Evolutionary conservation across 2,329 filamentous ascomycete genomes (phyloP), one percentile per base, ranked within the genome.

Genomic region (Penicillium sp.): DNA sequence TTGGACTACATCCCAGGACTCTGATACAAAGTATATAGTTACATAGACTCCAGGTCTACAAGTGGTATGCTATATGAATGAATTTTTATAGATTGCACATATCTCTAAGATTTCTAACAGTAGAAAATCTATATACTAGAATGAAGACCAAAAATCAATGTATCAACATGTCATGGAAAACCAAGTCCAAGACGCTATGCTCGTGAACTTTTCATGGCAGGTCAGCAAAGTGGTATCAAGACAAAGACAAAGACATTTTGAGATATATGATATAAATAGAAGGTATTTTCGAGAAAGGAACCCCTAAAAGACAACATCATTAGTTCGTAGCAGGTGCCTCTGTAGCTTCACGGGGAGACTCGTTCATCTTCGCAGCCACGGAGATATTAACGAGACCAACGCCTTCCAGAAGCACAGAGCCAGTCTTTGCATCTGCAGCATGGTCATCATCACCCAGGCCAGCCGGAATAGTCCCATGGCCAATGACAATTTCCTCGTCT

Each of bases 401-500:
- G 4, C 73, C 73, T 25, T 64, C 61, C 12, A 76, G 62, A 33
- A 76, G 56, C n/a, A 72, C 67, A 25, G 69, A 63, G 4, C 68
- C 65, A n/a, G 66, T 51, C 21, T 52, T 62, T 9, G 55, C 56
- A 6, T 63, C 56, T 9, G 35, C 50, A 41, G 37, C 56, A 25
- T 63, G 57, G 25, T 63, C 64, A 19, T 68, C 67, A 37, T 66
- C 65, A 40, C 64, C 67, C 54, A 70, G 58, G 25, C 65, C 59
- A 41, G 68, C 59, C 8, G 72, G 69, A 13, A 73, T 60, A 21
- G 62, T 68, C 4, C 72, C 73, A 52, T 72, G 62, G 2, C 78
- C 77, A 53, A 77, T 68, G 29, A 78, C 63, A 38, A 74, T 65
- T 49, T 77, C 75, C 57, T 78, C 73, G 1, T 69, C 72, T 37